Conservation (phyloP, 2,329 filamentous ascomycete species). For the Cryphonectria nitschkei region DNA sequence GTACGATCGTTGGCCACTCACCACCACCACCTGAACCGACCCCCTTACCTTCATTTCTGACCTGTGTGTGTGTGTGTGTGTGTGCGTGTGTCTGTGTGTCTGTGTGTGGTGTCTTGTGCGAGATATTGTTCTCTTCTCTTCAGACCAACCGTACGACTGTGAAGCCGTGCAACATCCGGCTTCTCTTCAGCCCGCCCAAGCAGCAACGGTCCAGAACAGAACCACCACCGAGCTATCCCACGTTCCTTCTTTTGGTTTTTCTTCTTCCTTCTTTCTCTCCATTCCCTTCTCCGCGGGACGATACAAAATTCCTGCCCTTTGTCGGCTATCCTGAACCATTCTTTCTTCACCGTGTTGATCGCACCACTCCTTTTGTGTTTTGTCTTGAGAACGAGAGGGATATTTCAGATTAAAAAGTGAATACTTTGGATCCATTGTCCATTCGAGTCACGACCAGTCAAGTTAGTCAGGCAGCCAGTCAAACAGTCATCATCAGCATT, state of each 20-base stretch:
- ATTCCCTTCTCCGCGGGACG: not conserved
- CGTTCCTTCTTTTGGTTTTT: not conserved
- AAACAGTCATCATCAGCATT: not conserved
- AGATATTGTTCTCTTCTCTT: constrained; percentile 24
- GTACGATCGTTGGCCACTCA: not conserved
- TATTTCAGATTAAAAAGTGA: not conserved
- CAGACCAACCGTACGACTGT: constrained; percentile 23
- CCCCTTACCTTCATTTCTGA: constrained; percentile 22
- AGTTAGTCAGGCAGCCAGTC: not conserved
- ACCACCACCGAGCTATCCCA: not conserved
- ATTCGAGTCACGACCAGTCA: not conserved
- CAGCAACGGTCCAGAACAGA: not conserved
- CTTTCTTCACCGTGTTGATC: constrained; percentile 28
- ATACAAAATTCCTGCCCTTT: not conserved
- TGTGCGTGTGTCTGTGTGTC: not conserved
- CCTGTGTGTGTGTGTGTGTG: constrained; percentile 19
- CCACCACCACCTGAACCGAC: constrained; percentile 16
- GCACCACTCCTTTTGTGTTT: constrained; percentile 26
- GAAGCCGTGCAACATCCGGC: constrained; percentile 4
- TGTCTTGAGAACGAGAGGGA: not conserved
- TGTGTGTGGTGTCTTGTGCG: constrained; percentile 19
- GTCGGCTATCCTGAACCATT: constrained; percentile 7
- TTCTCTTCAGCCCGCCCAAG: not conserved
- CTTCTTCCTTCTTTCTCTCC: not conserved
- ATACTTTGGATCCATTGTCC: not conserved